These are phyloP conservation scores for Fusarium temperatum DNA, from an alignment of 2,329 filamentous ascomycete genomes.

Conservation along the genomic window DNA sequence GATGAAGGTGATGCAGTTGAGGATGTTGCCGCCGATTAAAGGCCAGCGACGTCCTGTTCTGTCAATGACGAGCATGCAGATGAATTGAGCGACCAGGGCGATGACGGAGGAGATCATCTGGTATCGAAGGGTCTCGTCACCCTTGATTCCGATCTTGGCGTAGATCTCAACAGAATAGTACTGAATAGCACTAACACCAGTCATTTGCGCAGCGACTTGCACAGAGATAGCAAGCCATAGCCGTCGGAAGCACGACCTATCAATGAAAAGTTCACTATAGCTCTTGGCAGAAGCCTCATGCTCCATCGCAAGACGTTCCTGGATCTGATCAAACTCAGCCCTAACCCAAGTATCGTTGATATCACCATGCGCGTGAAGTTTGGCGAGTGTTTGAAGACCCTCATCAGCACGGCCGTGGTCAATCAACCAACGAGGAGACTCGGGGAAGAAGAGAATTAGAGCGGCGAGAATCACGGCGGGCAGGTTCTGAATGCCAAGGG, in stretches of 20 bases:
- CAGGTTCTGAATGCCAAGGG: slow-evolving; percentile 27
- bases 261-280: slow-evolving; percentile 71
- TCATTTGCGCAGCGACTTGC: slow-evolving; percentile 79
- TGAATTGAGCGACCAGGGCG: slow-evolving; percentile 7
- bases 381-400: slow-evolving; percentile 71
- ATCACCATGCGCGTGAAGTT: slow-evolving; percentile 74
- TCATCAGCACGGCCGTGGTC: slow-evolving; percentile 70
- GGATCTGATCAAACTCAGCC: slow-evolving; percentile 76
- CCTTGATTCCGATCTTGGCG: slow-evolving; percentile 57
- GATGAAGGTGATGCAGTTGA: slow-evolving; percentile 68
- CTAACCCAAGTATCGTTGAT: slow-evolving; percentile 72
- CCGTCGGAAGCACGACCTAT: slow-evolving; percentile 70
- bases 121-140: slow-evolving; percentile 72
- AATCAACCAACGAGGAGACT: slow-evolving; percentile 59
- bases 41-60: slow-evolving; percentile 74
- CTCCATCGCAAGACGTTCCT: slow-evolving; percentile 70
- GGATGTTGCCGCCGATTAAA: slow-evolving; percentile 74
- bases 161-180: slow-evolving; percentile 72
- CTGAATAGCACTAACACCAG: slow-evolving; percentile 76
- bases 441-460: slow-evolving; percentile 34
- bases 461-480: slow-evolving; percentile 28
- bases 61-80: slow-evolving; percentile 75
- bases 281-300: slow-evolving; percentile 72
- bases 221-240: slow-evolving; percentile 73
- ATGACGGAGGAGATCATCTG: slow-evolving; percentile 78